Evolutionary conservation across 2,329 filamentous ascomycete genomes (phyloP).

Genomic region (Xylaria sp.): DNA sequence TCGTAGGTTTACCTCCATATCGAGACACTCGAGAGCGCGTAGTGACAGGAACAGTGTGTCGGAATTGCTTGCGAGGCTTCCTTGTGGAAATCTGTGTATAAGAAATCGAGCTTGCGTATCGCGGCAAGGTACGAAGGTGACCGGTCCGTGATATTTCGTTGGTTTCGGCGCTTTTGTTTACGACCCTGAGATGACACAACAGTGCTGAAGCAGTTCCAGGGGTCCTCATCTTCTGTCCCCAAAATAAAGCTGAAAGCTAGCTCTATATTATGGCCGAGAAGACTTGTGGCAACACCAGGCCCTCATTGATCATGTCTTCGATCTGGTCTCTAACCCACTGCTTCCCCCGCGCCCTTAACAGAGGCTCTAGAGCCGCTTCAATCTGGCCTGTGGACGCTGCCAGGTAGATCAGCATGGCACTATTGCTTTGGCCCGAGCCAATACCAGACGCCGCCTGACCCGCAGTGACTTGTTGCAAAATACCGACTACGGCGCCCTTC

Average conservation of each 20-base stretch:
- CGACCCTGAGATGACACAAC: background rate
- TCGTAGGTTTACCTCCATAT: background rate
- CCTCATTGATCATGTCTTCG: slow-evolving; percentile 32
- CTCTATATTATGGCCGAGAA: slow-evolving; percentile 25
- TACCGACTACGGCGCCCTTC: slow-evolving; percentile 34
- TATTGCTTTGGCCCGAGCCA: slow-evolving; percentile 26
- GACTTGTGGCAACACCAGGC: slow-evolving; percentile 27
- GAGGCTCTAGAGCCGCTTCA: slow-evolving; percentile 16
- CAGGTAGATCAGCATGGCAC: background rate
- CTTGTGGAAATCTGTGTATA: too few relatives aligned
- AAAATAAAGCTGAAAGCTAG: background rate
- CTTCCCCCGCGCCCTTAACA: slow-evolving; percentile 19
- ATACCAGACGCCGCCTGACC: slow-evolving; percentile 15
- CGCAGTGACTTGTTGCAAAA: slow-evolving; percentile 31
- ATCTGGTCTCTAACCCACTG: slow-evolving; percentile 33
- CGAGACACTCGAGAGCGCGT: background rate
- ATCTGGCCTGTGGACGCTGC: slow-evolving; percentile 26
- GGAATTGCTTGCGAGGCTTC: background rate
- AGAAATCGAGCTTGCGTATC: background rate
- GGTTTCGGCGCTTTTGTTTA: background rate
- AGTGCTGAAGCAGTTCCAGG: background rate
- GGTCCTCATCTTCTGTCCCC: background rate
- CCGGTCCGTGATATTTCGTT: background rate
- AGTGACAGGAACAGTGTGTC: background rate
- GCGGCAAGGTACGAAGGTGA: background rate